Conservation (phyloP, 345 rosid genomes). For the Eucalyptus decipiens region DNA sequence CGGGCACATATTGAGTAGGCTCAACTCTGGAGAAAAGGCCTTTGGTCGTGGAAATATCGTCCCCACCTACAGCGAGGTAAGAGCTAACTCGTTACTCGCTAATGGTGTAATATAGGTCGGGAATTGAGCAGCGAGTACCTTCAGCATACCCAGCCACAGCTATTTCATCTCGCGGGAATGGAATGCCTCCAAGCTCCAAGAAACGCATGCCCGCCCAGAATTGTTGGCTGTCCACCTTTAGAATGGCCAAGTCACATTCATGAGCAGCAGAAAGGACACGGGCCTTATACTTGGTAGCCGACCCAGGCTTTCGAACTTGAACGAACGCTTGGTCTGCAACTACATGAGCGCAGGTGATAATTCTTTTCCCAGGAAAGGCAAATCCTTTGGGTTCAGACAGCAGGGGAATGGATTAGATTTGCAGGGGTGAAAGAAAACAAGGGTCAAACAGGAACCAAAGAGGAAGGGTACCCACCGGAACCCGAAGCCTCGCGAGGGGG, state of each 20-base stretch:
- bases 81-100: neutral
- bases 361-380: slow-evolving; percentile 36
- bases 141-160: slow-evolving; percentile 90
- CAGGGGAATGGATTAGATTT: too few species aligned
- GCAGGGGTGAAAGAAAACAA: too few species aligned
- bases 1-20: too few species aligned
- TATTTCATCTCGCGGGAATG: slow-evolving; percentile 58
- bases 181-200: slow-evolving; percentile 72
- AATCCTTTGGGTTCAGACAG: too few species aligned
- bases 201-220: slow-evolving; percentile 48
- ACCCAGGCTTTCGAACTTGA: slow-evolving; percentile 49
- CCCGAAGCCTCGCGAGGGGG: too few species aligned
- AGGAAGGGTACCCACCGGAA: too few species aligned
- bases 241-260: slow-evolving; percentile 76
- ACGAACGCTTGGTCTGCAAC: slow-evolving; percentile 83
- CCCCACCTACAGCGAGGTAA: slow-evolving; percentile 46
- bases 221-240: slow-evolving; percentile 48
- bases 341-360: slow-evolving; percentile 81
- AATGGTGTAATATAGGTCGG: neutral
- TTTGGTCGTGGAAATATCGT: slow-evolving; percentile 72
- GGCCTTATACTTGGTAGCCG: slow-evolving; percentile 19
- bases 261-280: slow-evolving; percentile 68
- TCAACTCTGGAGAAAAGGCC: too few species aligned
- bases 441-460: too few species aligned
- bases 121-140: slow-evolving; percentile 20